These are phyloP conservation scores for Tubosaeta sp. DNA, from an alignment of 768 basidiomycete species.

Conservation along the genomic window DNA sequence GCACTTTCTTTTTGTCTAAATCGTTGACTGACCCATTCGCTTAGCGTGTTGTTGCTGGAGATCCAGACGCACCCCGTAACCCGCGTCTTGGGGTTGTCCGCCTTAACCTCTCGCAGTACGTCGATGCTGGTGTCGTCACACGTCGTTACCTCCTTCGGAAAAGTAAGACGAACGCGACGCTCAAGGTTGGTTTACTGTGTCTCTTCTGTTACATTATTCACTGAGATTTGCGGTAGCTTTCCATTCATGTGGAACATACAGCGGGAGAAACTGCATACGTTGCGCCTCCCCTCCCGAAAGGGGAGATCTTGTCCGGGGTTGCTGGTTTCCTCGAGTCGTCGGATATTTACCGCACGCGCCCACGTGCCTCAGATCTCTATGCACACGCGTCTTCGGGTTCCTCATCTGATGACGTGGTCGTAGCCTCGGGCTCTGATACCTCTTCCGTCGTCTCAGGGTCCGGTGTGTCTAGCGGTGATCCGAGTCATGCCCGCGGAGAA, in stretches of 20 bases:
- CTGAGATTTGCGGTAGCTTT: slow-evolving; percentile 40
- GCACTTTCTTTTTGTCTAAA: neutral
- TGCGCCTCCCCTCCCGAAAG: slow-evolving; percentile 66
- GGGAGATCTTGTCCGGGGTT: slow-evolving; percentile 68
- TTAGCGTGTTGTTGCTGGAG: slow-evolving; percentile 56
- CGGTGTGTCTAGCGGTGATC: neutral
- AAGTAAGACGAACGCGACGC: slow-evolving; percentile 75
- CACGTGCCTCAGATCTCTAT: slow-evolving; percentile 48
- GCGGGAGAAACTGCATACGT: slow-evolving; percentile 53
- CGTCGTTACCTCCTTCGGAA: slow-evolving; percentile 65
- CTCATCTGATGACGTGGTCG: slow-evolving; percentile 22
- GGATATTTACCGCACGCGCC: slow-evolving; percentile 49
- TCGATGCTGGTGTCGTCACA: slow-evolving; percentile 50
- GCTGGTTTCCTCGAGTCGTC: slow-evolving; percentile 53
- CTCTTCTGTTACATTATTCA: neutral
- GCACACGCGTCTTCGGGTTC: slow-evolving; percentile 21
- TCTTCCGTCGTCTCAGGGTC: slow-evolving; percentile 21
- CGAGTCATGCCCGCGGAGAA: neutral
- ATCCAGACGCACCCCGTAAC: slow-evolving; percentile 51
- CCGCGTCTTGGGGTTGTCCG: slow-evolving; percentile 61
- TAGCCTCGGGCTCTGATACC: slow-evolving; percentile 12
- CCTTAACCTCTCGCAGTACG: slow-evolving; percentile 75
- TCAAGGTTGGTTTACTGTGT: slow-evolving; percentile 46
- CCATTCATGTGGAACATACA: slow-evolving; percentile 52
- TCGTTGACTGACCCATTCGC: neutral